A percentile compares a stretch with the other conserved stretches of the same genome.
phyloP scores from a whole-genome alignment of 768 basidiomycete genomes.

The Gymnopilus junonius region DNA sequence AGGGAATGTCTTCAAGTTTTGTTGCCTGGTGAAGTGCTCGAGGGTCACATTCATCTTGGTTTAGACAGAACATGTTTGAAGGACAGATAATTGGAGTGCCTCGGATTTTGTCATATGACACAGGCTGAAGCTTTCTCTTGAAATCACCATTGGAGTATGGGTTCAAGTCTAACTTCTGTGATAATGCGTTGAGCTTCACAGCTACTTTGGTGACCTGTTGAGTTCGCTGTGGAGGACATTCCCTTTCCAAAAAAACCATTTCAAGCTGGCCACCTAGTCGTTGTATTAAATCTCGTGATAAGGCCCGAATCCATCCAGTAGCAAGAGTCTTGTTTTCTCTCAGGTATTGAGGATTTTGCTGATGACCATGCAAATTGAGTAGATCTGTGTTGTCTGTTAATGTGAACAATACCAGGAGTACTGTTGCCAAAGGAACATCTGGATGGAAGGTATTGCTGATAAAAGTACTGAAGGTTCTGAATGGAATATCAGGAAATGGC shows the following conservation, averaged over 20 bases:
- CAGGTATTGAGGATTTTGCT: not conserved
- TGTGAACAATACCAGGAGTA: not conserved
- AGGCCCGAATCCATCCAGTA: not conserved
- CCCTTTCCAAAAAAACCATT: not conserved
- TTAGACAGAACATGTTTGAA: not conserved
- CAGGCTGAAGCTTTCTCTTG: not conserved
- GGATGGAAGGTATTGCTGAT: not conserved
- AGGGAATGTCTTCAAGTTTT: constrained; percentile 9
- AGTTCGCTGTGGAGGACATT: not conserved
- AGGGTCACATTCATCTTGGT: not conserved
- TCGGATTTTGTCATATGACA: not conserved
- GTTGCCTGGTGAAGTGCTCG: not conserved
- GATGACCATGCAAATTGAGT: not conserved
- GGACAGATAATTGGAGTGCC: not conserved
- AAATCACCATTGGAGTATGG: not conserved
- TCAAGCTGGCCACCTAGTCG: not conserved
- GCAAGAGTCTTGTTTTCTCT: not conserved
- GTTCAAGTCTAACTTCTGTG: not conserved
- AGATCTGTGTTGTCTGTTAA: not conserved
- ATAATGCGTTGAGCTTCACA: not conserved
- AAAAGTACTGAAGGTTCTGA: not conserved
- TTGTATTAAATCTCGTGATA: not conserved
- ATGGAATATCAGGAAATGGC: not conserved
- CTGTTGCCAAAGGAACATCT: not conserved
- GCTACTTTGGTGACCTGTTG: not conserved